Base-by-base conservation (phyloP, 1,139 yeast genomes). In the Kodamaea suecica region DNA sequence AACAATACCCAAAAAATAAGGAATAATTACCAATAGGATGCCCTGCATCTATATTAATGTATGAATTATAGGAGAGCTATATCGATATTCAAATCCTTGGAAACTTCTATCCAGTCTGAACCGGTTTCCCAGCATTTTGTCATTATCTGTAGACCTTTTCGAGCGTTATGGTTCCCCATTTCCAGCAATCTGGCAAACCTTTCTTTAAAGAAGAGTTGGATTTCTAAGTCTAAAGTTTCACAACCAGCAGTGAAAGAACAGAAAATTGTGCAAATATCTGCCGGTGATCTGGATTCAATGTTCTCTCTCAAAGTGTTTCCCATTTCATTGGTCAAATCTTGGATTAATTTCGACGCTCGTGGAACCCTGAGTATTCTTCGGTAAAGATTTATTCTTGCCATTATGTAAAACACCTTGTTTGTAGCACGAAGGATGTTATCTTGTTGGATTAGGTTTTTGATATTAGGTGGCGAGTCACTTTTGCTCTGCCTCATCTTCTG, bases 221-320 rank as follows among this genome's bases (percentile, higher is more conserved):
- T 49, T 1, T 50, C 49, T 1, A 47, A 48, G 36, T 70, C 66
- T 11, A 68, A 41, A 6, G 74, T 66, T 41, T 80, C 86, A 57
- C 83, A 76, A 4, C 78, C 85, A 33, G 80, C 77, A 31, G 77
- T 66, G 49, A 80, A 79, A 9, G 71, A 50, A 23, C 80, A 73
- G 40, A 78, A 75, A 1, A 77, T 63, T 3, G 76, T 59, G 45
- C 85, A 77, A 3, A 75, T 59, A 24, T 76, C 78, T 2, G 80
- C 77, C 1, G 84, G 70, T 1, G 77, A 63, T 6, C 60, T 57
- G 4, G 69, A 56, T 16, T 64, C 70, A 4, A 80, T 66, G 31
- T 63, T 52, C 2, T 57, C 52, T 17, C 54, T 52, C 2, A 73
- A 47, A 1, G 66, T 47, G 2, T 49, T 45, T 0, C 66, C 65